Evolutionary conservation across 371 early-diverging fungal genomes (phyloP), one percentile per base, ranked within the genome.

Genomic region (Syncephalis plumigaleata): DNA sequence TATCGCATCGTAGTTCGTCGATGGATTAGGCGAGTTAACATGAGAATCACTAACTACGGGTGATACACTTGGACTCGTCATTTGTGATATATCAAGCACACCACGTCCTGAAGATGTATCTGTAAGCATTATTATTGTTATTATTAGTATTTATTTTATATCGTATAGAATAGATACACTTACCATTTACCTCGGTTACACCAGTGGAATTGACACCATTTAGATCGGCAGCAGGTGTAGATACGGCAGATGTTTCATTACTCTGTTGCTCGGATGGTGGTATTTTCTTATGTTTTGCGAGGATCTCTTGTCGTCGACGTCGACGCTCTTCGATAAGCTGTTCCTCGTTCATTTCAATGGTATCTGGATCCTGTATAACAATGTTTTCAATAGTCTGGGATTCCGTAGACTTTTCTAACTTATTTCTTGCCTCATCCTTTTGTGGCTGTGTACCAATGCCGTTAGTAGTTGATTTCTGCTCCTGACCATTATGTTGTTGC

Each of bases 241-340:
- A 21, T 24, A 44, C 49, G 17, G 45, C 31, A 24, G 25, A 9
- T 15, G 17, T 15, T n/a, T 9, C 42, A 38, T 47, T 49, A 17
- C 45, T 40, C 2, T 58, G 54, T 3, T 55, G 54, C 26, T 56
- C 22, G 16, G 54, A 46, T 2, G 54, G 45, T 18, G 54, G 45
- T 31, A 55, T 60, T 23, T 58, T 50, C 51, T 73, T 69, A 52
- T 78, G 65, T 55, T 77, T 70, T 40, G 66, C 64, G 37, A 89
- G 46, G 42, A 89, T 81, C 15, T 70, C 78, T 46, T 66, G 66
- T 47, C 86, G 70, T 36, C 79, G 63, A 50, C 67, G 69, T 27
- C 87, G 66, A 9, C 88, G 70, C 62, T 84, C 83, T 59, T 87
- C 86, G 50, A 87, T 80, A 43, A 80, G 48, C 40, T 67, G 58